These are phyloP conservation scores for Aureoboletus auriporus DNA, from an alignment of 768 basidiomycete species.

Conservation along the genomic window DNA sequence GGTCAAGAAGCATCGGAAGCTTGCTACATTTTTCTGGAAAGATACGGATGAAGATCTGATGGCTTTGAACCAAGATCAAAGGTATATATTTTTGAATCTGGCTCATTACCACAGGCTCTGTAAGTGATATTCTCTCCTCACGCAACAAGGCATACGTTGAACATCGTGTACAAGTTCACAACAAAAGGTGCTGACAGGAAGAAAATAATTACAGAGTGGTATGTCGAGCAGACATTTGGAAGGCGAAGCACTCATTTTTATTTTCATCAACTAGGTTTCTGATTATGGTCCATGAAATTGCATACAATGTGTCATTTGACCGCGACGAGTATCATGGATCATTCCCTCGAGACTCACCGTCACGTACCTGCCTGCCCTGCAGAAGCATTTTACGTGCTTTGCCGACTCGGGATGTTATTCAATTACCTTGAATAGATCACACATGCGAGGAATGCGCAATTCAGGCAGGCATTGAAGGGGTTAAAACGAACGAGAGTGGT, in stretches of 20 bases:
- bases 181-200: background rate
- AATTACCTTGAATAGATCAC: too few species aligned
- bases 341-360: conserved; percentile 13
- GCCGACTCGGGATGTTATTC: too few species aligned
- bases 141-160: background rate
- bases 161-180: background rate
- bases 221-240: background rate
- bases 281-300: conserved; percentile 27
- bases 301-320: conserved; percentile 19
- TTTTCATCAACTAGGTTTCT: conserved; percentile 17
- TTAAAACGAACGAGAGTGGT: too few species aligned
- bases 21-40: conserved; percentile 17
- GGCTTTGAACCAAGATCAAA: conserved; percentile 17
- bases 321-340: conserved; percentile 27
- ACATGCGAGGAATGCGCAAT: too few species aligned
- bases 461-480: too few species aligned
- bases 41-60: conserved; percentile 14
- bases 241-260: too few species aligned
- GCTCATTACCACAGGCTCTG: conserved; percentile 9
- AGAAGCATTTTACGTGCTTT: background rate
- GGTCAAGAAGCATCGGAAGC: background rate
- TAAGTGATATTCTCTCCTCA: background rate
- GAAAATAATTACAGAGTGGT: conserved; percentile 9
- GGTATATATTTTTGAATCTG: conserved; percentile 11
- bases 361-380: background rate